phyloP scores from a whole-genome alignment of 306 rosid species.

The Rosa lucieae region DNA sequence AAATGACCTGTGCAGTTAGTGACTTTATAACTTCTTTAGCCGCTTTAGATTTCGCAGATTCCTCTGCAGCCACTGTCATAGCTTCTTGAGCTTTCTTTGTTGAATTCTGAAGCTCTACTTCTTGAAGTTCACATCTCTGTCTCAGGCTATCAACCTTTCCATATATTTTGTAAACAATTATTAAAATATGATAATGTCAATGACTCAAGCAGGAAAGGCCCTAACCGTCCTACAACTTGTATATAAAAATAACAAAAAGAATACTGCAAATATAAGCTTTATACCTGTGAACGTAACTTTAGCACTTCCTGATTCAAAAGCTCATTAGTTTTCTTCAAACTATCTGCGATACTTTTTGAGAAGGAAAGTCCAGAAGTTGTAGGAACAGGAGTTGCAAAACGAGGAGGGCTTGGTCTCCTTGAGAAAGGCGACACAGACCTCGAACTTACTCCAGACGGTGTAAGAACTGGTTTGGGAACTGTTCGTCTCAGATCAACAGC shows the following conservation, averaged over 20 bases:
- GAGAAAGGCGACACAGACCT: constrained; percentile 93
- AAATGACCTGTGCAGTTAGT: constrained; percentile 80
- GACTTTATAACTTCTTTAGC: constrained; percentile 96
- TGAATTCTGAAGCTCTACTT: constrained; percentile 76
- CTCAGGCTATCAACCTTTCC: constrained; percentile 78
- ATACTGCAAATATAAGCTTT: constrained; percentile 11
- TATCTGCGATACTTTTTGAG: constrained; percentile 70
- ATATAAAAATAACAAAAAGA: neutral
- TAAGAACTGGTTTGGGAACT: constrained; percentile 70
- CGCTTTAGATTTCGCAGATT: constrained; percentile 74
- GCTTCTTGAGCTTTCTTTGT: constrained; percentile 81
- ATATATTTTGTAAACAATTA: constrained; percentile 21
- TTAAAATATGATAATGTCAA: neutral
- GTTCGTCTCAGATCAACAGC: constrained; percentile 74
- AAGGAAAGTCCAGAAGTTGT: constrained; percentile 93
- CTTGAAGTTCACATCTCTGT: constrained; percentile 79
- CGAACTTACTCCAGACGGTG: constrained; percentile 78
- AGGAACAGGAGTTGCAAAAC: constrained; percentile 94
- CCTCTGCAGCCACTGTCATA: constrained; percentile 75
- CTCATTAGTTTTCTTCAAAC: constrained; percentile 90
- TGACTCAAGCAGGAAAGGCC: constrained; percentile 4
- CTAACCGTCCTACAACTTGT: neutral
- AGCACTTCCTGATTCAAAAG: constrained; percentile 78
- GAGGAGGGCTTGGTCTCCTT: constrained; percentile 90
- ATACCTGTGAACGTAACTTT: constrained; percentile 78